Evolutionary conservation across 208 protist species (phyloP), one percentile per base, ranked within the genome.

Genomic region (Porcisia hertigi): DNA sequence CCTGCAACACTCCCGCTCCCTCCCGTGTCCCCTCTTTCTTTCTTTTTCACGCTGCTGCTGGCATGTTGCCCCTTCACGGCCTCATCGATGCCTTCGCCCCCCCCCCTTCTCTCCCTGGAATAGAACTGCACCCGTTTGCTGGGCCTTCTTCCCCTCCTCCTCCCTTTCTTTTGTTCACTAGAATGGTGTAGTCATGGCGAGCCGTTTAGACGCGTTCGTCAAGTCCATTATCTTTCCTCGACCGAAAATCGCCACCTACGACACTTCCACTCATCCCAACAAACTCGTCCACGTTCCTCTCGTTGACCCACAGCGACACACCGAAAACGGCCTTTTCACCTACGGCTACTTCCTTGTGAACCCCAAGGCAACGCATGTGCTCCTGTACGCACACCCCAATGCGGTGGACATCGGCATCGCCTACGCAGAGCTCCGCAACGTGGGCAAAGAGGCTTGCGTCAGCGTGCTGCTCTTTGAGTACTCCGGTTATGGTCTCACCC

Each of bases 311-410:
- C 49, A 59, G 20, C 82, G 73, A n/a, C 82, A 86, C 2, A 75
- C 62, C 11, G 88, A 90, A 73, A 92, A 74, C 71, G 90, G 90
- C 49, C 47, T 43, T 49, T 94, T 91, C 77, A 94, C 90, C 5
- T 89, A 84, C 69, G 87, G 85, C 55, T 81, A 92, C 45, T 62
- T 92, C 2, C 63, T 94, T 25, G 79, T 79, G 64, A 87, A 91
- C 55, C 76, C 83, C 54, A 82, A 79, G 30, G 77, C 87, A 1
- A 92, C 83, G 8, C 86, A 91, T 66, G 81, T 95, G 18, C 82
- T 95, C 43, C 78, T 97, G 45, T 97, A 97, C 73, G 91, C 91
- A 14, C 93, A 97, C 73, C 89, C 88, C 36, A 97, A 97, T 65
- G 93, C 91, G 9, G 91, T 94, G 2, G 93, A 97, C 73, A 92